Evolutionary conservation across 305 asterid genomes (phyloP).

Genomic region (Salvia sclarea): DNA sequence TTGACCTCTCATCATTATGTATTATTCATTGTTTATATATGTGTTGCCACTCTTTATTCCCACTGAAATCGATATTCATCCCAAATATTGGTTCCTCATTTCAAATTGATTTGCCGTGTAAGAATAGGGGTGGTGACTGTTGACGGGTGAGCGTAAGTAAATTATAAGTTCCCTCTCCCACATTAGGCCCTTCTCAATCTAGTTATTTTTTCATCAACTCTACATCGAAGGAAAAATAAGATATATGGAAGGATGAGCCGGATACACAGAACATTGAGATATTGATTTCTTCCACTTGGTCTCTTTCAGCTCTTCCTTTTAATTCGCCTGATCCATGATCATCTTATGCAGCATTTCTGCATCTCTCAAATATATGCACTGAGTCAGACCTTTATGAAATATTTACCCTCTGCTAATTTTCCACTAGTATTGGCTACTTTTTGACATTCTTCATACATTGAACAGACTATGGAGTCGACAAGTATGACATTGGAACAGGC

Average conservation of each 20-base stretch:
- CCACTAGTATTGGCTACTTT: slow-evolving; percentile 5
- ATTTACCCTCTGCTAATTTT: not conserved
- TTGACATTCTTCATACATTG: slow-evolving; percentile 26
- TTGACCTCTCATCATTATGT: not conserved
- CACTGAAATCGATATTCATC: not conserved
- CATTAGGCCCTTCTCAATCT: not conserved
- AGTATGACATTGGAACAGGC: slow-evolving; percentile 88
- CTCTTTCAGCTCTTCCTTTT: not conserved
- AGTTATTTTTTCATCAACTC: not conserved
- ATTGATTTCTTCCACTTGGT: not conserved
- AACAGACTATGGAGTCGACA: slow-evolving; percentile 89
- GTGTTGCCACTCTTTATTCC: not conserved
- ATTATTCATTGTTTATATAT: slow-evolving; percentile 13
- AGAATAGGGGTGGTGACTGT: not conserved
- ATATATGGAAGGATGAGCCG: not conserved
- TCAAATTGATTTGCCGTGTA: slow-evolving; percentile 6
- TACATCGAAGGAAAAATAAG: not conserved
- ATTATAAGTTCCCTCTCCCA: not conserved
- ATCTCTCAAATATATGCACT: not conserved
- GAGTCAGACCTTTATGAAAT: not conserved
- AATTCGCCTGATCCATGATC: not conserved
- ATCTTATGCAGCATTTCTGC: not conserved
- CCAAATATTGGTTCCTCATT: not conserved
- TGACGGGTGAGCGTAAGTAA: not conserved
- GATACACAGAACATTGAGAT: not conserved